A percentile compares a stretch with the other conserved stretches of the same genome.
Evolutionary conservation across 2,329 filamentous ascomycete genomes (phyloP).

Genomic region (Malbranchea zuffiana): DNA sequence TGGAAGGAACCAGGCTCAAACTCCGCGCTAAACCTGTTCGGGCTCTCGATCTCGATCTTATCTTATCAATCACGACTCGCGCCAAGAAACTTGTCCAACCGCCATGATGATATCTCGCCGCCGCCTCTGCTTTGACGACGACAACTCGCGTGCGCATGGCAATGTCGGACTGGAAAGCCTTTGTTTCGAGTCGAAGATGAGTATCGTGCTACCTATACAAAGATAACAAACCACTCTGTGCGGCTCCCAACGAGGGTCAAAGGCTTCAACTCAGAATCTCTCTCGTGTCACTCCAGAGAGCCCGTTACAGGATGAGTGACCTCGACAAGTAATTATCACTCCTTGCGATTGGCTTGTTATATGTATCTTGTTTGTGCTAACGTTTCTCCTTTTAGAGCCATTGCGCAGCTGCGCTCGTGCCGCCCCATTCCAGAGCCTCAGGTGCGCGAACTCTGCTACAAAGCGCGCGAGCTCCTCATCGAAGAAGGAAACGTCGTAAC

Average conservation of each 20-base stretch:
- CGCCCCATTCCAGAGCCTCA: constrained; percentile 90
- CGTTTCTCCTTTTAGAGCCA: constrained; percentile 52
- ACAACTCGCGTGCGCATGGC: too few relatives aligned
- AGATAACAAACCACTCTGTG: too few relatives aligned
- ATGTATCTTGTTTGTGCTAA: not conserved
- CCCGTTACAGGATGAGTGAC: constrained; percentile 59
- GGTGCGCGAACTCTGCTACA: constrained; percentile 94
- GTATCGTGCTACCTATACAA: too few relatives aligned
- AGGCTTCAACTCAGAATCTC: too few relatives aligned
- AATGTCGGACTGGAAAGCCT: too few relatives aligned
- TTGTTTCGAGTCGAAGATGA: too few relatives aligned
- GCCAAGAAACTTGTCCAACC: constrained; percentile 4
- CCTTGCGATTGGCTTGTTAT: constrained; percentile 6
- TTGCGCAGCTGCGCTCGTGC: constrained; percentile 88
- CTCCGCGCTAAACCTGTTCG: too few relatives aligned
- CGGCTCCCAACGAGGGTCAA: too few relatives aligned
- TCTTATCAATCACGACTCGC: constrained; percentile 6
- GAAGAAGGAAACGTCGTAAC: constrained; percentile 99
- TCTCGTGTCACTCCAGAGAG: not conserved
- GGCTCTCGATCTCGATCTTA: constrained; percentile 3
- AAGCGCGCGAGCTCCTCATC: constrained; percentile 97
- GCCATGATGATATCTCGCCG: too few relatives aligned
- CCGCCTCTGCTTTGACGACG: too few relatives aligned
- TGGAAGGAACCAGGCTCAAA: too few relatives aligned
- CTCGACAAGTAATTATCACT: constrained; percentile 62